Conservation (phyloP, 495 filamentous ascomycete species). For the Jackrogersella minutella region DNA sequence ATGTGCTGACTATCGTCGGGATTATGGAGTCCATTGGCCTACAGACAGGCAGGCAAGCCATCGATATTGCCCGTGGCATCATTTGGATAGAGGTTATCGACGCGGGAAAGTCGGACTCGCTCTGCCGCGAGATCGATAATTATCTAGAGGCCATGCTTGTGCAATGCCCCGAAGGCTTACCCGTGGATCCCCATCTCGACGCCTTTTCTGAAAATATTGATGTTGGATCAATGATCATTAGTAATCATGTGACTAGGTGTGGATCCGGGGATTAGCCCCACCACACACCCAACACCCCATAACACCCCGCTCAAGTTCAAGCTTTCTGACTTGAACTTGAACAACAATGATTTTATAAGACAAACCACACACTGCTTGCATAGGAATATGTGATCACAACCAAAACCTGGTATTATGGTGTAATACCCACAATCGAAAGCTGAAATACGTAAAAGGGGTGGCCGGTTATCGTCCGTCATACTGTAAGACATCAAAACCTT, state of each 20-base stretch:
- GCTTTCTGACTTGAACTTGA: no score
- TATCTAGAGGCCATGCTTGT: constrained; percentile 17
- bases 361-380: no score
- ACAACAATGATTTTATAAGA: no score
- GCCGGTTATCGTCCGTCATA: background rate
- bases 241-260: no score
- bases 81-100: constrained; percentile 42
- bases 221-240: no score
- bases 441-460: background rate
- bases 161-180: background rate
- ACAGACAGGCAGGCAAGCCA: constrained; percentile 24
- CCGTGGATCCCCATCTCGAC: background rate
- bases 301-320: no score
- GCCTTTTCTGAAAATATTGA: background rate
- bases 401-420: no score
- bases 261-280: no score
- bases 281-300: no score
- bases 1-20: constrained; percentile 37
- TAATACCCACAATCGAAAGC: no score
- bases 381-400: no score
- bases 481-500: no score
- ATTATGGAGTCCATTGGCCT: constrained; percentile 38
- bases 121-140: constrained; percentile 36
- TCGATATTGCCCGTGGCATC: constrained; percentile 36
- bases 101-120: constrained; percentile 23